Percentiles rank a stretch among this genome's conserved stretches.
Evolutionary conservation across 2,329 filamentous ascomycete species (phyloP).

Genomic region (Pestalotiopsis sp.): DNA sequence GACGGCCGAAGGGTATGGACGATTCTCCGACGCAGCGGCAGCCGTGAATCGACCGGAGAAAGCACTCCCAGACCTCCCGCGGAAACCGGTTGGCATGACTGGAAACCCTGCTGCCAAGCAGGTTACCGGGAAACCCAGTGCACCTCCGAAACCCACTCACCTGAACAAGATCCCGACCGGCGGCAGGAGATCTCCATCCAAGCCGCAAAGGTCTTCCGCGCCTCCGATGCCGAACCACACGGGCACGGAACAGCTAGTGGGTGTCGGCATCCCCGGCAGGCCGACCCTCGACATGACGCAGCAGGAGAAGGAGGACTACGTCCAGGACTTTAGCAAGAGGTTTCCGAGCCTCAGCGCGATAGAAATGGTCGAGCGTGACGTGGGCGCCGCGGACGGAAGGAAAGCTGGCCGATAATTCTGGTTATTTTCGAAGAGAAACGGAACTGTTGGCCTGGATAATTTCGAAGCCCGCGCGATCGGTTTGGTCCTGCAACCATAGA

Average conservation of each 20-base stretch:
- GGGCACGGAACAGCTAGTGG: conserved; percentile 41
- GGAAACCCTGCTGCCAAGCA: conserved; percentile 21
- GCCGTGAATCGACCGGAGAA: conserved; percentile 39
- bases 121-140: conserved; percentile 44
- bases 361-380: conserved; percentile 82
- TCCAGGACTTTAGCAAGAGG: conserved; percentile 75
- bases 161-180: conserved; percentile 57
- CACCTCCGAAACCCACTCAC: conserved; percentile 64
- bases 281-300: conserved; percentile 56
- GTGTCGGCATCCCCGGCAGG: conserved; percentile 48
- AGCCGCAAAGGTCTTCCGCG: conserved; percentile 29
- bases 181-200: conserved; percentile 46
- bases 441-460: background rate
- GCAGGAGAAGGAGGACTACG: conserved; percentile 65
- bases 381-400: conserved; percentile 38
- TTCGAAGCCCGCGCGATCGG: background rate
- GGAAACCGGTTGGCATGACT: conserved; percentile 49
- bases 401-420: conserved; percentile 14
- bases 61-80: conserved; percentile 45
- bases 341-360: conserved; percentile 84
- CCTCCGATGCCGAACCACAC: conserved; percentile 26
- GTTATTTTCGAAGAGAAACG: background rate
- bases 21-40: conserved; percentile 66
- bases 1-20: conserved; percentile 88
- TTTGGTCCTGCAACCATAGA: background rate